Base-by-base conservation (phyloP, 208 protist species). In the Leishmania lainsoni region DNA sequence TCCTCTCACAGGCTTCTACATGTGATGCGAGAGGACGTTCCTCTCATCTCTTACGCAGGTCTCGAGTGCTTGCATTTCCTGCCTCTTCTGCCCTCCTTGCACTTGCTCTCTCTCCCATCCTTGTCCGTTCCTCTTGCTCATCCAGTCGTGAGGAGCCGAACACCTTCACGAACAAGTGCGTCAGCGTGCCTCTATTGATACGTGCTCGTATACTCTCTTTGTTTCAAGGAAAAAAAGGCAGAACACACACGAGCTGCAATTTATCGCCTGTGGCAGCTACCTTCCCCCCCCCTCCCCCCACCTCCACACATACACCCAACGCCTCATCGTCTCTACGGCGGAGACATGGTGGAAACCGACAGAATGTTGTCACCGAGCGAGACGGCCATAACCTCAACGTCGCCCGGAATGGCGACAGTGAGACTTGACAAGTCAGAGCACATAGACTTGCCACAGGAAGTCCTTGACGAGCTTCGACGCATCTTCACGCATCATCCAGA, bases 381-480 rank as follows among this genome's bases (percentile, higher is more conserved):
- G 29, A 70, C 69, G 22, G 76, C 70, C 17, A 52, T 78, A 70
- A 75, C 76, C 5, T 80, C 83, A 29, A 4, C 70, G 73, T 17
- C 35, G 8, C 71, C 77, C 2, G 65, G 5, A 35, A n/a, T 3
- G 14, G 39, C 52, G n/a, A 63, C 14, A 32, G n/a, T 42, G 48
- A 58, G 6, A 29, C 59, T 45, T 0, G 32, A 4, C 6, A 16
- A 0, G 1, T 70, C 58, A 26, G 80, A 70, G 35, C 3, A 59
- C 72, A 14, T 76, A 10, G 49, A 35, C 35, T 22, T 86, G n/a
- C 82, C 82, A 29, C 73, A 70, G 5, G 78, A 71, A 0, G 65
- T 82, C 17, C 42, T 81, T 8, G 78, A 63, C 2, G 78, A 81
- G 78, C 78, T 86, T 52, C 45, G 74, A 65, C 42, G 39, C 74